Evolutionary conservation across 208 protist species (phyloP), one percentile per base, ranked within the genome.

Genomic region (Porcisia hertigi): DNA sequence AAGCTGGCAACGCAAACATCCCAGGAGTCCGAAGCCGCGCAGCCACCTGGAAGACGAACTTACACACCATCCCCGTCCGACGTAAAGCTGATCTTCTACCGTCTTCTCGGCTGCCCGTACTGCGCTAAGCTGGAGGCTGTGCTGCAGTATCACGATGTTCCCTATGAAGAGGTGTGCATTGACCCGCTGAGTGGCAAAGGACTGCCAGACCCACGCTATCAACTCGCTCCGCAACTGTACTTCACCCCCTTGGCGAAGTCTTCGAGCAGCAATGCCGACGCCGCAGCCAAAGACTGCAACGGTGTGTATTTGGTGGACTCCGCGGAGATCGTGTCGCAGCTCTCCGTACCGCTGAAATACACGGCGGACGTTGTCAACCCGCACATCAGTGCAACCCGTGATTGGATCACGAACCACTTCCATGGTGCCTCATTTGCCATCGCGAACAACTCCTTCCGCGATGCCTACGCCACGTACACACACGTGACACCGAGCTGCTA

Each of bases 51-150:
- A 70, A 34, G 58, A 3, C 72, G 62, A 34, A 60, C 36, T 53
- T 76, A 75, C 69, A 74, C 66, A 16, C 43, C 65, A 47, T 83
- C 62, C n/a, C 66, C 49, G 45, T 75, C 64, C 0, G 87, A 90
- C 59, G 79, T 89, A 60, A 73, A 81, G 62, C 14, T 94, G 14
- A 80, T 83, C 30, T 81, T 97, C 20, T 96, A 94, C 76, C 86
- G 88, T 0, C 82, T 95, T 4, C 81, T 93, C 18, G 90, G 92
- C 41, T 97, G 94, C 73, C 94, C 94, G 4, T 96, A 91, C 76
- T 97, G 90, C 70, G 92, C 86, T 23, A 97, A 96, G 78, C 91
- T 97, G 55, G 81, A 94, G 74, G 84, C 86, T 34, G 73, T 97
- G 45, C 84, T 97, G 49, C 79, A 79, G 66, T 92, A 85, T 67